Conservation (phyloP, 306 rosid species). For the Mimosa pudica region DNA sequence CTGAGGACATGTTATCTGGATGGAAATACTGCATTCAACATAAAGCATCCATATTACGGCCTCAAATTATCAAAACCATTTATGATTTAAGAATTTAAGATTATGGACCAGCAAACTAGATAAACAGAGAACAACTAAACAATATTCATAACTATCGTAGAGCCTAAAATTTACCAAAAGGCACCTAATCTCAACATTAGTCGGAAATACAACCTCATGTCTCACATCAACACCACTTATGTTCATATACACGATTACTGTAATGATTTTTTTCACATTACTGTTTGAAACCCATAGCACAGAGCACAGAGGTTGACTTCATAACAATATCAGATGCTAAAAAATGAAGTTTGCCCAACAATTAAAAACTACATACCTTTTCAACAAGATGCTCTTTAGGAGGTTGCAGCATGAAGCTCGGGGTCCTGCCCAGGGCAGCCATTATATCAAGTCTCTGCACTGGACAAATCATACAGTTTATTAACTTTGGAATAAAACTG, state of each 20-base stretch:
- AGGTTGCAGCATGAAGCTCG: conserved; percentile 53
- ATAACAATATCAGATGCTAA: not conserved
- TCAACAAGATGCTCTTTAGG: conserved; percentile 85
- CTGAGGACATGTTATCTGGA: conserved; percentile 91
- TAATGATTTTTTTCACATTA: not conserved
- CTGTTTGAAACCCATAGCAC: not conserved
- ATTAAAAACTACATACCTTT: conserved; percentile 45
- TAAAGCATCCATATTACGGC: conserved; percentile 29
- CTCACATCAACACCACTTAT: conserved; percentile 1
- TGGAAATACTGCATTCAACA: conserved; percentile 74
- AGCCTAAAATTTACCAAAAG: not conserved
- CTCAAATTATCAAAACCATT: conserved; percentile 10
- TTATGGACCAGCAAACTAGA: conserved; percentile 22
- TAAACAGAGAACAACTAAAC: not conserved
- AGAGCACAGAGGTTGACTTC: not conserved
- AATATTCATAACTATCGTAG: conserved; percentile 5
- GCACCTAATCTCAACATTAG: not conserved
- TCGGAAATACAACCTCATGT: not conserved
- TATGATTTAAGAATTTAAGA: conserved; percentile 57
- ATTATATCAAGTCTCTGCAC: conserved; percentile 49
- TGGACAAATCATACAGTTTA: conserved; percentile 38
- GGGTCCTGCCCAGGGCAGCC: conserved; percentile 48
- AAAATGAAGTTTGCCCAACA: not conserved
- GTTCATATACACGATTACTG: not conserved
- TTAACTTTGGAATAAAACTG: not conserved